Evolutionary conservation across 2,329 filamentous ascomycete species (phyloP).

Genomic region (Pseudocercospora fuligena): DNA sequence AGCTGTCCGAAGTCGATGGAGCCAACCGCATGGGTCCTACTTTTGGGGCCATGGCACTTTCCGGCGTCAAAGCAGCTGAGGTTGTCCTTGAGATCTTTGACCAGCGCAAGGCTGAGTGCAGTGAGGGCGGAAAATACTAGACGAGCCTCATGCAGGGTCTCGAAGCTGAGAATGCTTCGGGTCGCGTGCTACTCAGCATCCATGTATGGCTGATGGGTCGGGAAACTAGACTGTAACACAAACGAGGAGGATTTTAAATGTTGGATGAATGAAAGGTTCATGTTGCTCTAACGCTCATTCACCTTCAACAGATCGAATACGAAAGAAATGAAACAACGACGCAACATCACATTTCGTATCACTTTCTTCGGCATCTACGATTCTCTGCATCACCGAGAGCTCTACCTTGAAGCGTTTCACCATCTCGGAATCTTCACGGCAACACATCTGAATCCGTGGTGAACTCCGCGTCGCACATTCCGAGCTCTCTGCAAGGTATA

Average conservation of each 20-base stretch:
- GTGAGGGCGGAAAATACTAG: constrained; percentile 43
- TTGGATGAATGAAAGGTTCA: not conserved
- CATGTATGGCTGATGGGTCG: not conserved
- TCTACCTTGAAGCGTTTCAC: not conserved
- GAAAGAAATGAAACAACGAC: not conserved
- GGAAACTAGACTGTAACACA: not conserved
- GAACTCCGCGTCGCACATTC: constrained; percentile 6
- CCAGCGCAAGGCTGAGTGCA: constrained; percentile 75
- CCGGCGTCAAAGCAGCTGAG: constrained; percentile 88
- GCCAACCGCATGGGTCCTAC: constrained; percentile 76
- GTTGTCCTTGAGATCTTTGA: constrained; percentile 81
- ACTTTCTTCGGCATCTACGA: not conserved
- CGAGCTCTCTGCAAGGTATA: not conserved
- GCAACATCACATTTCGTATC: not conserved
- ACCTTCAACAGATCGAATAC: not conserved
- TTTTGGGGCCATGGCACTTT: constrained; percentile 87
- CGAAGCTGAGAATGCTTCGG: not conserved
- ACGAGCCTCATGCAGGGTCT: not conserved
- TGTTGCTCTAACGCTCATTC: not conserved
- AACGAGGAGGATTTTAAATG: not conserved
- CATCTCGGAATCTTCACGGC: constrained; percentile 5
- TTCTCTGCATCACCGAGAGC: not conserved
- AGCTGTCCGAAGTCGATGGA: constrained; percentile 86
- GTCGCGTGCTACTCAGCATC: not conserved
- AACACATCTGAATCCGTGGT: not conserved